A percentile compares a stretch with the other conserved stretches of the same genome.
phyloP scores from a whole-genome alignment of 176 grass and related monocot species.

The Canna indica region DNA sequence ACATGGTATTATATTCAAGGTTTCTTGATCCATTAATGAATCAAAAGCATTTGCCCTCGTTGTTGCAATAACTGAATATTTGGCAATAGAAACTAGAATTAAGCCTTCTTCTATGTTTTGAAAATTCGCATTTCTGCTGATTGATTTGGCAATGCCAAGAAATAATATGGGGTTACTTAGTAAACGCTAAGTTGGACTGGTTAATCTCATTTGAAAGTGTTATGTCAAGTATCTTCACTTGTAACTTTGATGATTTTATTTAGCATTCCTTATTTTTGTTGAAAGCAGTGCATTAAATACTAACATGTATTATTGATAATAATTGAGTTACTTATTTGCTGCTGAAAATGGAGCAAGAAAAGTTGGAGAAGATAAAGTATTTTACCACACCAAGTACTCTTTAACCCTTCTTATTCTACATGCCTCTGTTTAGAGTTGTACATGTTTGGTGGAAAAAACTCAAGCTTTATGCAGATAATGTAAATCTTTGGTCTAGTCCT shows the following conservation, averaged over 20 bases:
- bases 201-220: background rate
- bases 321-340: background rate
- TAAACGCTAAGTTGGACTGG: background rate
- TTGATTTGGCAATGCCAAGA: background rate
- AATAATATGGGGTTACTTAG: background rate
- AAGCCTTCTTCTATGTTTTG: background rate
- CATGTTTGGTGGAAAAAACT: background rate
- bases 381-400: too few species aligned
- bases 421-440: background rate
- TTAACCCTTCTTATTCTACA: too few species aligned
- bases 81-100: background rate
- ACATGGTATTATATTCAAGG: background rate
- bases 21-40: background rate
- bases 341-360: conserved; percentile 11
- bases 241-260: too few species aligned
- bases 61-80: background rate
- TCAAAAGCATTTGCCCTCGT: background rate
- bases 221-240: background rate
- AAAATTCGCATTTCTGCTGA: background rate
- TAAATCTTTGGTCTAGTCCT: too few species aligned
- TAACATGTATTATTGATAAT: background rate
- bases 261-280: too few species aligned
- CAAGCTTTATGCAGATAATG: too few species aligned
- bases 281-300: too few species aligned
- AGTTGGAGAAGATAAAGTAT: conserved; percentile 14